Conservation (phyloP, 208 protist species). For the Leishmania tarentolae region DNA sequence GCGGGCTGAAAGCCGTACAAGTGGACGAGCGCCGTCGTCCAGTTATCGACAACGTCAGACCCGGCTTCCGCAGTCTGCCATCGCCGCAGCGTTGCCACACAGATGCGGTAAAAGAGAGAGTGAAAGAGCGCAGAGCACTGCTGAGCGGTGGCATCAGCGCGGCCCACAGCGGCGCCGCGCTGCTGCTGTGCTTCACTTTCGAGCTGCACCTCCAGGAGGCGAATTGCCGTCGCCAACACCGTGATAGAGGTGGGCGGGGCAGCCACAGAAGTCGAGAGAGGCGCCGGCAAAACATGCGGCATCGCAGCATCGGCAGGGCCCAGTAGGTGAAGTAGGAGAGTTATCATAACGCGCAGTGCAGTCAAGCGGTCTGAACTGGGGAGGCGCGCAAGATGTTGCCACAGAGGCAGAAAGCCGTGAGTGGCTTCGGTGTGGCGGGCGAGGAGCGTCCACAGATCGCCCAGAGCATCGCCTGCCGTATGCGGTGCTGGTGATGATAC, state of each 20-base stretch:
- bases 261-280: not conserved
- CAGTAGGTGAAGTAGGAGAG: conserved; percentile 21
- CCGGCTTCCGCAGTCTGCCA: conserved; percentile 19
- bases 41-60: conserved; percentile 35
- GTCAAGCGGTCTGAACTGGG: conserved; percentile 11
- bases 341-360: conserved; percentile 13
- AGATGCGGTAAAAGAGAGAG: conserved; percentile 33
- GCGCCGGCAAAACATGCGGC: not conserved
- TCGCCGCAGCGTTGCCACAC: conserved; percentile 28
- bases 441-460: conserved; percentile 17
- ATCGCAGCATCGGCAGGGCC: conserved; percentile 3
- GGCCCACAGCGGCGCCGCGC: conserved; percentile 1
- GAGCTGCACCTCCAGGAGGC: conserved; percentile 27
- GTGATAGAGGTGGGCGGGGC: conserved; percentile 16
- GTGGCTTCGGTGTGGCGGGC: conserved; percentile 20
- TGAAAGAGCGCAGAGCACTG: conserved; percentile 10
- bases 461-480: not conserved
- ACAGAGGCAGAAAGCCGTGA: conserved; percentile 25
- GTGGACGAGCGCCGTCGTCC: conserved; percentile 38
- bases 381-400: conserved; percentile 23
- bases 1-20: conserved; percentile 53
- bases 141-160: not conserved
- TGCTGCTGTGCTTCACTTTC: conserved; percentile 17
- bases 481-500: not conserved
- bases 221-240: conserved; percentile 23